Evolutionary conservation across 2,329 filamentous ascomycete genomes (phyloP), one percentile per base, ranked within the genome.

Genomic region (Aspergillus arachidicola): DNA sequence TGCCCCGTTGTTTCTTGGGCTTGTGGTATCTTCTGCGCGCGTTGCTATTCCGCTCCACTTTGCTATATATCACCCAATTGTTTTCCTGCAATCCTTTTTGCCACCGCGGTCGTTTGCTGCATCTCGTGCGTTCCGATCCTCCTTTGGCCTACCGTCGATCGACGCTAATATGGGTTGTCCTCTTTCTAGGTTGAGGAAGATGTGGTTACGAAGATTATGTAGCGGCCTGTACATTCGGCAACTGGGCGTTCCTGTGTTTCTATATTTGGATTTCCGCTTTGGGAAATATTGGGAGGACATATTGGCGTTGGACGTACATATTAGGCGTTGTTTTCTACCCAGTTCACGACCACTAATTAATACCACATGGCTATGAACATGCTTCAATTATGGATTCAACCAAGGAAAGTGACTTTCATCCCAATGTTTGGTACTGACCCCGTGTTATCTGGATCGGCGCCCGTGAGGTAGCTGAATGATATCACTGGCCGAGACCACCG

Each of bases 181-280:
- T 71, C 67, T 69, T 75, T 77, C 79, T 87, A 94, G 91, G 90
- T 93, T 81, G 91, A 94, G 84, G 91, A 94, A 83, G 91, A 94
- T 73, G 81, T 83, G 82, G 88, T 94, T 79, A 93, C 91, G 73
- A 94, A 92, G 82, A 92, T 96, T 82, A 93, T 94, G 90, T 94
- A 90, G 79, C 72, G 65, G 58, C 61, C 59, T 50, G 61, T 21
- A 50, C 61, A 57, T 60, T 65, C 62, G 57, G 59, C 64, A 62
- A 65, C 64, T 64, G 64, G 66, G 65, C 66, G 61, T 69, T 67
- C 66, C 69, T 64, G 65, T 69, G 60, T 67, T 68, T 63, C 59
- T 55, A 56, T 60, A 50, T 57, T 64, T 60, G 64, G 43, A 66
- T 63, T 60, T 63, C 61, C 51, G 55, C 53, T 59, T 55, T 55